These are phyloP conservation scores for Lepidium didymum DNA, from an alignment of 345 rosid species.

Conservation along the genomic window DNA sequence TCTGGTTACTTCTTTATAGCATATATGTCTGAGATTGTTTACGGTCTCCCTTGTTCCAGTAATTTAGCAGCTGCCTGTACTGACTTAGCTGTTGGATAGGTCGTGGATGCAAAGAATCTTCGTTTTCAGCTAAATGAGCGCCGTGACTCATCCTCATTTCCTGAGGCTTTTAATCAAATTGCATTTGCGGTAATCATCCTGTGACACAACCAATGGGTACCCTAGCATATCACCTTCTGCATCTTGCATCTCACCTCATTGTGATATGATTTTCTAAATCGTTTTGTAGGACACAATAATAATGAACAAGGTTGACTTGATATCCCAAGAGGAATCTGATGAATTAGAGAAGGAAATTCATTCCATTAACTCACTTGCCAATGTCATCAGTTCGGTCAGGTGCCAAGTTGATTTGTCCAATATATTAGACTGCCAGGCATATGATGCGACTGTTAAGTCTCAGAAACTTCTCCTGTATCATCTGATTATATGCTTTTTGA, in stretches of 20 bases:
- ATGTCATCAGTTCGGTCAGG: conserved; percentile 55
- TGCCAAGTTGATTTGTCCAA: conserved; percentile 74
- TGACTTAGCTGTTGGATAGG: conserved; percentile 40
- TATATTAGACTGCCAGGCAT: conserved; percentile 66
- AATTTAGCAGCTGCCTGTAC: neutral
- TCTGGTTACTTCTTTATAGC: neutral
- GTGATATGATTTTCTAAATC: neutral
- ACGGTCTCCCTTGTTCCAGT: neutral
- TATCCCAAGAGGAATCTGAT: conserved; percentile 49
- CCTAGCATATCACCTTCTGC: neutral
- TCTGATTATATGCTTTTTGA: neutral
- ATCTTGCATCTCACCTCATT: neutral
- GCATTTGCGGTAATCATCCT: conserved; percentile 71
- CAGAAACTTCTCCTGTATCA: neutral
- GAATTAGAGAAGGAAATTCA: conserved; percentile 70
- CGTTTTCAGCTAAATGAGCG: conserved; percentile 57
- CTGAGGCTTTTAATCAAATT: conserved; percentile 87
- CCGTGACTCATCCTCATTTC: conserved; percentile 57
- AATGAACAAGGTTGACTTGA: conserved; percentile 93
- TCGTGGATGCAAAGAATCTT: conserved; percentile 94
- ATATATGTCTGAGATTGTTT: neutral
- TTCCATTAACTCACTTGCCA: conserved; percentile 72
- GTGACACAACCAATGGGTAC: neutral
- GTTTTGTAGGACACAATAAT: conserved; percentile 70
- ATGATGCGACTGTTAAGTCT: conserved; percentile 76